Conservation (phyloP, 345 rosid genomes). For the Dipteronia dyeriana region DNA sequence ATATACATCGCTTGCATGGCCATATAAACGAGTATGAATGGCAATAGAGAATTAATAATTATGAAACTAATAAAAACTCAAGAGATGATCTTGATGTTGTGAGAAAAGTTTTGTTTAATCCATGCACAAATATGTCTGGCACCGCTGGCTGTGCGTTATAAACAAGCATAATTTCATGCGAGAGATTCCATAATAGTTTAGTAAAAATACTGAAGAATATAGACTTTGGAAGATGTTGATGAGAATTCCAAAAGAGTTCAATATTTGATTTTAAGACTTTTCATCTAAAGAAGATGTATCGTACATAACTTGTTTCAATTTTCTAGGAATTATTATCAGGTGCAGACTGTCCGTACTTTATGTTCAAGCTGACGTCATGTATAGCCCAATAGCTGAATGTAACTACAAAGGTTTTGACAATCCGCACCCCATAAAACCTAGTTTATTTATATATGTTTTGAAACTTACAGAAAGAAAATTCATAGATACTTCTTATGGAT, state of each 20-base stretch:
- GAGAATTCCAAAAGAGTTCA: neutral
- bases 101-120: neutral
- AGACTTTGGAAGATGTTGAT: constrained; percentile 1
- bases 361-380: too few relatives aligned
- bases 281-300: neutral
- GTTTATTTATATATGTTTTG: neutral
- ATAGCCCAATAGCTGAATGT: neutral
- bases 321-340: too few relatives aligned
- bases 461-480: neutral
- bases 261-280: neutral
- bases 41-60: neutral
- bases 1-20: too few relatives aligned
- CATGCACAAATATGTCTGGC: neutral
- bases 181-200: neutral
- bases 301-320: too few relatives aligned
- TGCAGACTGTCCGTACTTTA: neutral
- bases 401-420: too few relatives aligned
- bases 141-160: constrained; percentile 1
- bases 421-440: neutral
- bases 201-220: neutral
- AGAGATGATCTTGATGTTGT: neutral
- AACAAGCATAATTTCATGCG: constrained; percentile 9
- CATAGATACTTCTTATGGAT: neutral
- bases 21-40: too few relatives aligned
- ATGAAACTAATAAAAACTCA: neutral